These are phyloP conservation scores for Ogataea ganodermae DNA, from an alignment of 805 yeast species.

Conservation along the genomic window DNA sequence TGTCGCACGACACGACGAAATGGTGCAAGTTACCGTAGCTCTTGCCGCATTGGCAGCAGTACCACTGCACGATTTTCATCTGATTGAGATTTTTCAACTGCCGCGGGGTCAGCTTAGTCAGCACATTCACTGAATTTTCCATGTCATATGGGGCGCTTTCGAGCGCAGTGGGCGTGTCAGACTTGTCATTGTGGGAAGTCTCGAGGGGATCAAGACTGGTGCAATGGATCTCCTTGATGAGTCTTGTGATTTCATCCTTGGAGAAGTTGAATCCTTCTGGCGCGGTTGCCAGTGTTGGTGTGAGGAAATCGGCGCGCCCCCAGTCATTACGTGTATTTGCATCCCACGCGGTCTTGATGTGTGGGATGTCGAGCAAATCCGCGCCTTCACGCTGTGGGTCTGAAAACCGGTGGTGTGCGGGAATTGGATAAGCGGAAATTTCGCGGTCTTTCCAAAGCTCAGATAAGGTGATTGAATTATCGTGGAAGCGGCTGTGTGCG, in stretches of 20 bases:
- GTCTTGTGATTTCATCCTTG: slow-evolving; percentile 16
- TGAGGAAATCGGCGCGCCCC: slow-evolving; percentile 3
- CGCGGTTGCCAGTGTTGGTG: slow-evolving; percentile 14
- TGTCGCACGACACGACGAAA: slow-evolving; percentile 12
- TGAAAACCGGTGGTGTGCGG: background rate
- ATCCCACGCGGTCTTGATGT: background rate
- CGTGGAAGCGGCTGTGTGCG: background rate
- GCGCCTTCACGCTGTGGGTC: slow-evolving; percentile 3
- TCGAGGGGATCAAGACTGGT: background rate
- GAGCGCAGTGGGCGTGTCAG: background rate
- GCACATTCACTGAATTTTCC: slow-evolving; percentile 12
- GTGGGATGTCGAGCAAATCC: background rate
- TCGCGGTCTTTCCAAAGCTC: slow-evolving; percentile 3
- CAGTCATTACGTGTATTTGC: background rate
- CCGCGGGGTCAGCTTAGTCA: slow-evolving; percentile 8
- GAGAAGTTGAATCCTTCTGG: slow-evolving; percentile 18
- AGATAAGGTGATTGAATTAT: slow-evolving; percentile 1
- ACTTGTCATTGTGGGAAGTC: background rate
- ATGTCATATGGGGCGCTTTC: background rate
- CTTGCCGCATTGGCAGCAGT: slow-evolving; percentile 36
- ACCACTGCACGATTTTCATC: slow-evolving; percentile 35
- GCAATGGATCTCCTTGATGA: slow-evolving; percentile 19
- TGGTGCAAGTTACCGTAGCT: slow-evolving; percentile 30
- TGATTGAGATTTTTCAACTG: slow-evolving; percentile 15
- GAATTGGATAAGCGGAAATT: background rate